Conservation (phyloP, 257 asterid species). For the Striga asiatica region DNA sequence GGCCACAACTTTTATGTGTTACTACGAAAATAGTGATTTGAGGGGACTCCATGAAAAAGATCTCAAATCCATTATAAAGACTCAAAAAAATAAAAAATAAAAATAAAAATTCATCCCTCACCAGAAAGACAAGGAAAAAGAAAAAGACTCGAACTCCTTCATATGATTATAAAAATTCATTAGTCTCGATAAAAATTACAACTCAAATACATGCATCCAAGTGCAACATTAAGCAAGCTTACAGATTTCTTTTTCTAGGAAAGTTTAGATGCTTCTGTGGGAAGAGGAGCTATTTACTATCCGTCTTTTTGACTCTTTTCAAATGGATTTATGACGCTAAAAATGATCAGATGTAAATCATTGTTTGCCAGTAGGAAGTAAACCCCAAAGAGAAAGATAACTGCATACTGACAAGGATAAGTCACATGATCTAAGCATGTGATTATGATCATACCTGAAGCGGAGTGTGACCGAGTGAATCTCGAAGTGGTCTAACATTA, state of each 20-base stretch:
- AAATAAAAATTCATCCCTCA: too few relatives aligned
- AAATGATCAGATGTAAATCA: not conserved
- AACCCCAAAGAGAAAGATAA: not conserved
- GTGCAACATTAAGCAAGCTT: not conserved
- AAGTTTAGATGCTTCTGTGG: not conserved
- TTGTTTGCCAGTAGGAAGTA: not conserved
- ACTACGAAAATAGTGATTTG: too few relatives aligned
- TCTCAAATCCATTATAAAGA: not conserved
- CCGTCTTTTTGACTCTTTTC: not conserved
- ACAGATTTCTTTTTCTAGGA: not conserved
- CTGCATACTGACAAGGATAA: not conserved
- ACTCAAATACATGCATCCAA: not conserved
- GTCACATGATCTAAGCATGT: not conserved
- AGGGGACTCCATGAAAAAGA: too few relatives aligned
- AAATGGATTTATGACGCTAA: not conserved
- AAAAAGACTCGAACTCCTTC: not conserved
- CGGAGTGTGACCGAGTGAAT: conserved; percentile 95
- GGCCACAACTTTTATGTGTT: too few relatives aligned
- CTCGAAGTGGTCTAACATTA: conserved; percentile 82
- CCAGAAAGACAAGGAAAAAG: not conserved
- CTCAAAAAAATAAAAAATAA: not conserved
- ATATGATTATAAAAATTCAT: not conserved
- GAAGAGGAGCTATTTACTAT: not conserved
- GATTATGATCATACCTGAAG: conserved; percentile 50
- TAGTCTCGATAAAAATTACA: too few relatives aligned